A percentile compares a stretch with the other conserved stretches of the same genome.
phyloP scores from a whole-genome alignment of 2,329 filamentous ascomycete genomes.

The Ophiostoma himal-ulmi region DNA sequence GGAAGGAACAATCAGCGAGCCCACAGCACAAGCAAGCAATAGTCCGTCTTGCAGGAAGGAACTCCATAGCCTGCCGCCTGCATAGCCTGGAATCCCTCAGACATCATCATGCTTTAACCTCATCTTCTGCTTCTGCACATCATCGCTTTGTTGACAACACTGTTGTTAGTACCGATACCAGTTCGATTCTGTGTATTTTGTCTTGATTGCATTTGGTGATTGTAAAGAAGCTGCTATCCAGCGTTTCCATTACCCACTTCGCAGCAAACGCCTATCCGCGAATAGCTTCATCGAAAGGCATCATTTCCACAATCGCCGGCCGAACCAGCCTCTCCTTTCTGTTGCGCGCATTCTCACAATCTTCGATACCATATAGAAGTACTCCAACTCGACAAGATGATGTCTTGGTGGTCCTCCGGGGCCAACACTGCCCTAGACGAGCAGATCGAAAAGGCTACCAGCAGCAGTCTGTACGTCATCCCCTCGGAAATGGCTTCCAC shows the following conservation, averaged over 20 bases:
- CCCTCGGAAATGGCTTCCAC: neutral
- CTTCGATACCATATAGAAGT: neutral
- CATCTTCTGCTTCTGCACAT: neutral
- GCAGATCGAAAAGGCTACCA: slow-evolving; percentile 92
- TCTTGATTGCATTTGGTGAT: neutral
- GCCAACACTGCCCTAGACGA: slow-evolving; percentile 88
- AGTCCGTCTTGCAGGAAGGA: neutral
- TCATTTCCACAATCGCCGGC: neutral
- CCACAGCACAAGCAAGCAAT: neutral
- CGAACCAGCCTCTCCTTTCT: neutral
- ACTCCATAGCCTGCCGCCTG: neutral
- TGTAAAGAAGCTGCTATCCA: neutral
- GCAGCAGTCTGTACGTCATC: slow-evolving; percentile 73
- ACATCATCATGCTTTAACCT: neutral
- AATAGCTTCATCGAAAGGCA: neutral
- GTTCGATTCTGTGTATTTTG: neutral
- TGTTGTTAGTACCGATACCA: neutral
- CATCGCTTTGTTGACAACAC: neutral
- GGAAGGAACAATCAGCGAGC: slow-evolving; percentile 12
- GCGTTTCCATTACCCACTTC: neutral
- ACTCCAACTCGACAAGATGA: slow-evolving; percentile 48
- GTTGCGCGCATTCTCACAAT: neutral
- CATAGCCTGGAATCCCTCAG: neutral
- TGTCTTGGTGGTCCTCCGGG: slow-evolving; percentile 96
- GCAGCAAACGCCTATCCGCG: neutral